Percentiles rank a stretch among this genome's conserved stretches.
Conservation (phyloP, 2,329 filamentous ascomycete species). For the Pseudocercospora crystallina region DNA sequence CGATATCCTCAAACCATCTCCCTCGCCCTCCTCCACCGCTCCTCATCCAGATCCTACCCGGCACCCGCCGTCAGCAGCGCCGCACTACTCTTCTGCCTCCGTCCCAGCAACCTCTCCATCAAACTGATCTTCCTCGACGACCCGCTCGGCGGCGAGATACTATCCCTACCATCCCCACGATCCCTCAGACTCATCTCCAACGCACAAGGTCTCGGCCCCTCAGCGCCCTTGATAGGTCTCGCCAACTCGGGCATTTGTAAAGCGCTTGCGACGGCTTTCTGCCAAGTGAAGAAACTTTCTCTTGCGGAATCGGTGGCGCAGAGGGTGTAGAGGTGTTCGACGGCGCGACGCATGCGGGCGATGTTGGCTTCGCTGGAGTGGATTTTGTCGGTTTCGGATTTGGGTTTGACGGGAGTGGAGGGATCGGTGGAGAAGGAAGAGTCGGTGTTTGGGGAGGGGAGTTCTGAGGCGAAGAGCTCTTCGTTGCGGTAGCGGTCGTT, state of each 20-base stretch:
- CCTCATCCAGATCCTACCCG: not conserved
- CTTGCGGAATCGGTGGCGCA: constrained; percentile 32
- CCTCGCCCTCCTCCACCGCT: not conserved
- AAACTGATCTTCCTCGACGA: constrained; percentile 31
- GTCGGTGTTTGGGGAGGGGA: constrained; percentile 49
- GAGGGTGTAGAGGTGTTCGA: constrained; percentile 28
- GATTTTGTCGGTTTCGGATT: constrained; percentile 29
- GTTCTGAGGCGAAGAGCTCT: constrained; percentile 36
- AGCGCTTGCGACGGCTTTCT: constrained; percentile 27
- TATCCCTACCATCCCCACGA: constrained; percentile 1
- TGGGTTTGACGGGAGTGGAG: constrained; percentile 5
- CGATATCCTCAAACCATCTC: too few relatives aligned
- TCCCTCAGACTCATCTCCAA: constrained; percentile 23
- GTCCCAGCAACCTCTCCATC: constrained; percentile 37
- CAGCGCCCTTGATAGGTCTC: constrained; percentile 17
- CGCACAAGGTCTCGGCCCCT: constrained; percentile 10
- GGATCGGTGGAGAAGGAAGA: constrained; percentile 6
- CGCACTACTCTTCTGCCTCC: constrained; percentile 21
- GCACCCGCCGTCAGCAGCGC: not conserved
- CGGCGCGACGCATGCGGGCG: constrained; percentile 30
- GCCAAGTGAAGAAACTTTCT: constrained; percentile 32
- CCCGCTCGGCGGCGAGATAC: constrained; percentile 14
- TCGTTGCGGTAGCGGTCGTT: constrained; percentile 56
- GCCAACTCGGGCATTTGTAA: constrained; percentile 26
- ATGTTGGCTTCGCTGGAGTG: constrained; percentile 30